Conservation (phyloP, 208 protist species). For the Tritrichomonas foetus region DNA sequence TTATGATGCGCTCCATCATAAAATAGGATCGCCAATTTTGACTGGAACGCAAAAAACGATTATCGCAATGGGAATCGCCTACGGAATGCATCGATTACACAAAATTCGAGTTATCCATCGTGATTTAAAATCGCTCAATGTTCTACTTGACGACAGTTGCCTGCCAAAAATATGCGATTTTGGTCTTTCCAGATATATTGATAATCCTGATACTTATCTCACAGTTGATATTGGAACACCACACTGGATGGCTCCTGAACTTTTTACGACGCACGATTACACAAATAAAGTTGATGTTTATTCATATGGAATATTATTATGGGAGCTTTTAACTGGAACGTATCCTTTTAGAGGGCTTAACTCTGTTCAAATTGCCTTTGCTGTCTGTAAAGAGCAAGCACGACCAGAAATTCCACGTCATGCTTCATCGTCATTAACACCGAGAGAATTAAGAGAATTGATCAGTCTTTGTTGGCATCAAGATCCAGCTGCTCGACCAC, state of each 20-base stretch:
- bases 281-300: background rate
- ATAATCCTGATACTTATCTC: background rate
- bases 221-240: background rate
- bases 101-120: background rate
- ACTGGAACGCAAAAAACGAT: background rate
- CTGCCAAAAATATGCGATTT: conserved; percentile 32
- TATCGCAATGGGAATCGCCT: background rate
- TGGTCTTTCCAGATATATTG: background rate
- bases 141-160: background rate
- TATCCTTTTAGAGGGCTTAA: background rate
- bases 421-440: background rate
- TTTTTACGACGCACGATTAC: background rate
- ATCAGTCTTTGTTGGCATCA: background rate
- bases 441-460: background rate
- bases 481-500: background rate
- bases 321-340: background rate
- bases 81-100: background rate
- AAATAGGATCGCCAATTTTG: background rate
- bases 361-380: background rate
- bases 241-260: conserved; percentile 26
- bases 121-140: background rate
- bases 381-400: background rate
- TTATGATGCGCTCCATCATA: background rate
- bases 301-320: conserved; percentile 28
- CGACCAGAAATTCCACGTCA: background rate